A percentile compares a stretch with the other conserved stretches of the same genome.
phyloP scores from a whole-genome alignment of 148 eudicot species.

The Vaccinium corymbosum region DNA sequence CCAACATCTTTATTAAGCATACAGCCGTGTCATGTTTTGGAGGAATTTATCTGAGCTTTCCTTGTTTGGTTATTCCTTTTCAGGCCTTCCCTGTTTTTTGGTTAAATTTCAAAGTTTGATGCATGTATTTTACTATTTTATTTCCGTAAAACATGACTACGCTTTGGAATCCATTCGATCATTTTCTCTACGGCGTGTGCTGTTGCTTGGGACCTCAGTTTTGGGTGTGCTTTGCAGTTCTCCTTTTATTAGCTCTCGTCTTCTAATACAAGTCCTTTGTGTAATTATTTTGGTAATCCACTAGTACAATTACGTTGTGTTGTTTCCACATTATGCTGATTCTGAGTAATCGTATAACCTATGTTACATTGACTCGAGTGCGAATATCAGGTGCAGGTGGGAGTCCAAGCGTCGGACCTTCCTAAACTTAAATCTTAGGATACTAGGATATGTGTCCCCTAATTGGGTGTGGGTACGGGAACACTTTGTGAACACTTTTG shows the following conservation, averaged over 20 bases:
- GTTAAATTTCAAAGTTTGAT: not conserved
- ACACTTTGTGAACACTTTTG: too few species aligned
- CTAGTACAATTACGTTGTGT: not conserved
- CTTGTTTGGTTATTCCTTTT: not conserved
- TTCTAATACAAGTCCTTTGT: not conserved
- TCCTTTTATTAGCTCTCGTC: not conserved
- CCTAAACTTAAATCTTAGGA: too few species aligned
- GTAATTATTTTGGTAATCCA: not conserved
- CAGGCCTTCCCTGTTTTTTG: not conserved
- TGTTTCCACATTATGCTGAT: not conserved
- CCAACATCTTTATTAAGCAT: not conserved
- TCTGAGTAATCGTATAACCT: not conserved
- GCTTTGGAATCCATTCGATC: not conserved
- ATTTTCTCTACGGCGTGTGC: not conserved
- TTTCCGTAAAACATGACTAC: not conserved
- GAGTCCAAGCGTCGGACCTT: too few species aligned
- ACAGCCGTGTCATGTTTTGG: not conserved
- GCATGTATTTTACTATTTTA: not conserved
- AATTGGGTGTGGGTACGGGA: too few species aligned
- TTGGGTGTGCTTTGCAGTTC: not conserved
- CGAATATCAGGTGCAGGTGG: too few species aligned
- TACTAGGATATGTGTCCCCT: too few species aligned
- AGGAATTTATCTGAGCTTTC: not conserved
- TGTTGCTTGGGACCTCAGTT: constrained; percentile 7
- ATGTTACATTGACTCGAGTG: too few species aligned